Percentiles rank a stretch among this genome's conserved stretches.
These are phyloP conservation scores for Pichia deserticola DNA, from an alignment of 805 yeast species.

Conservation along the genomic window DNA sequence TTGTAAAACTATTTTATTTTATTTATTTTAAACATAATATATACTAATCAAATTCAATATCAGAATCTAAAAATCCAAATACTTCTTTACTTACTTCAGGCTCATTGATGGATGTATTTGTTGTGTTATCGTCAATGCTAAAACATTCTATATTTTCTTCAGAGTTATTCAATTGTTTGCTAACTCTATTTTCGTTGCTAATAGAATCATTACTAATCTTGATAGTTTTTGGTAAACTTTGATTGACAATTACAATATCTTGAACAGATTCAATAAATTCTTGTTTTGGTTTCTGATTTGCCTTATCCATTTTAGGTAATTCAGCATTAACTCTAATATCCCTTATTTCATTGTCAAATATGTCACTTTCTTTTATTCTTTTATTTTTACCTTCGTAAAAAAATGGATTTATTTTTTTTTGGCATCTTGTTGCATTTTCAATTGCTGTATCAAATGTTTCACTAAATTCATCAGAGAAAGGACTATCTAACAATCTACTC, in stretches of 20 bases:
- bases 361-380: no score
- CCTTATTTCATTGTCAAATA: no score
- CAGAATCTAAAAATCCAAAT: constrained; percentile 21
- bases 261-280: neutral
- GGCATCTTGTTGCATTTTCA: neutral
- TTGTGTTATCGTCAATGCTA: neutral
- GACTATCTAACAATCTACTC: neutral
- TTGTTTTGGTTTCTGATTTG: neutral
- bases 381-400: no score
- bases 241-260: constrained; percentile 4
- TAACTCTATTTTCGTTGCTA: no score
- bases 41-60: constrained; percentile 15
- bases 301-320: neutral
- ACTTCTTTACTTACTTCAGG: neutral
- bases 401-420: neutral
- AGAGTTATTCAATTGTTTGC: no score
- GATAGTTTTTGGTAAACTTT: neutral
- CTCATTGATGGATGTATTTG: neutral
- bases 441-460: constrained; percentile 6
- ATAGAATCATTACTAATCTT: no score
- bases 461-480: constrained; percentile 2
- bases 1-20: constrained; percentile 25
- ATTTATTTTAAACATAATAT: no score
- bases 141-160: neutral
- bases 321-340: neutral